Evolutionary conservation across 1,284 basidiomycete species (phyloP).

Genomic region (Leccinum proliferum): DNA sequence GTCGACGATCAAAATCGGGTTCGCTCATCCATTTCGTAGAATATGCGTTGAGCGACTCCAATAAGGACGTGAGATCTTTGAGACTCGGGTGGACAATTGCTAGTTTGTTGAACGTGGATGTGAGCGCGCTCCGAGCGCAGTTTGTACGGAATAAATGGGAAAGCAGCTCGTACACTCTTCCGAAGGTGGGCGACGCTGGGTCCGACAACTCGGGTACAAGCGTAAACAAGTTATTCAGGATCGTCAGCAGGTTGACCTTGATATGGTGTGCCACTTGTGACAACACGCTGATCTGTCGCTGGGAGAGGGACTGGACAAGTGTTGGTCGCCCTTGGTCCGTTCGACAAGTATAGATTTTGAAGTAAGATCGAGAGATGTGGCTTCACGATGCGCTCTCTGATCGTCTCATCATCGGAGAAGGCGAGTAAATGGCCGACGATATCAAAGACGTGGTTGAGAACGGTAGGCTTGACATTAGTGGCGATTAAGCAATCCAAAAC

Average conservation of each 20-base stretch:
- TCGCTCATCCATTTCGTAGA: constrained; percentile 83
- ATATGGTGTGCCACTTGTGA: constrained; percentile 79
- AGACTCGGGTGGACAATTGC: constrained; percentile 49
- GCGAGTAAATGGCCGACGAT: constrained; percentile 75
- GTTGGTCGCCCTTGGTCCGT: constrained; percentile 49
- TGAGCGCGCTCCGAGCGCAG: constrained; percentile 61
- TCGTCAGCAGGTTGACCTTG: constrained; percentile 81
- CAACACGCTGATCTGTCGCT: constrained; percentile 81
- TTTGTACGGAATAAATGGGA: constrained; percentile 73
- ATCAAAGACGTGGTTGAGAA: constrained; percentile 81
- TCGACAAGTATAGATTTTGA: constrained; percentile 70
- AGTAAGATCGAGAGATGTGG: constrained; percentile 79
- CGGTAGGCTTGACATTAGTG: constrained; percentile 82
- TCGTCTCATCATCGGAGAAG: constrained; percentile 42
- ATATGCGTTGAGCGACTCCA: constrained; percentile 82
- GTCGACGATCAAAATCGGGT: constrained; percentile 87
- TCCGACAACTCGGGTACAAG: constrained; percentile 66
- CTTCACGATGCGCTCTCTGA: constrained; percentile 58
- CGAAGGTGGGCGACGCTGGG: constrained; percentile 43
- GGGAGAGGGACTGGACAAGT: constrained; percentile 66
- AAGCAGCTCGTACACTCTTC: constrained; percentile 61
- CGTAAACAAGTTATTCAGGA: constrained; percentile 70
- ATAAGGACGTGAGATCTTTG: constrained; percentile 44
- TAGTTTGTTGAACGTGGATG: constrained; percentile 61
- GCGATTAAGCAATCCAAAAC: constrained; percentile 81